Base-by-base conservation (phyloP, 352 stramenopile genomes). In the Phytophthora constricta region DNA sequence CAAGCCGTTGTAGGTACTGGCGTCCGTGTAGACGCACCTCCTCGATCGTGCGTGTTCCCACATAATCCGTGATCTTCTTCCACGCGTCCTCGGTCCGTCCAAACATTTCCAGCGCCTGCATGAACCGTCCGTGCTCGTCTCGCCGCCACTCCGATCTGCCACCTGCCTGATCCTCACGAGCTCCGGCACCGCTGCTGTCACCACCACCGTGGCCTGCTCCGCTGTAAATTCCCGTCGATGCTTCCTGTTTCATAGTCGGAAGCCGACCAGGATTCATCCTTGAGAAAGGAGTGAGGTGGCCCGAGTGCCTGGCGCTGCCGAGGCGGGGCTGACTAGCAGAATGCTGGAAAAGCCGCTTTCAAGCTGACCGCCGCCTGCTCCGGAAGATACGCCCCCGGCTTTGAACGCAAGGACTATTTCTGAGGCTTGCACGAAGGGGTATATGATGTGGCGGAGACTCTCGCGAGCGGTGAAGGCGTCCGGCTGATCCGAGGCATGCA, bases 81-180 rank as follows among this genome's bases (percentile, higher is more conserved):
- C 89, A 95, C 49, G 85, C 85, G 61, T 89, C 74, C 20, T 80
- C 81, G 11, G 59, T 89, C 13, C 59, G 57, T 42, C 87, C 89
- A 52, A 85, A 92, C 13, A 77, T 63, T 62, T 96, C 89, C 8
- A 96, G 74, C 14, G 82, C 87, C 56, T 92, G 82, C 69, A 96
- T 86, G 74, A 96, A 95, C 13, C 87, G 72, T 17, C 65, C 74
- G 63, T 96, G 89, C 56, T 96, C 87, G 17, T 93, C 84, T 50
- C 61, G 71, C 7, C 76, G 68, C 87, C 89, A 95, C 17, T 62
- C 55, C 5, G 47, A 64, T 19, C 48, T 55, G 23, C 41, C 16
- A 22, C 48, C 33, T 34, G 34, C 66, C 58, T 41, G 25, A 48
- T 48, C 39, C 28, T 62, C 52, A n/a, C 39, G 22, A 16, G 14